Evolutionary conservation across 345 rosid genomes (phyloP).

Genomic region (Cardiospermum halicacabum): DNA sequence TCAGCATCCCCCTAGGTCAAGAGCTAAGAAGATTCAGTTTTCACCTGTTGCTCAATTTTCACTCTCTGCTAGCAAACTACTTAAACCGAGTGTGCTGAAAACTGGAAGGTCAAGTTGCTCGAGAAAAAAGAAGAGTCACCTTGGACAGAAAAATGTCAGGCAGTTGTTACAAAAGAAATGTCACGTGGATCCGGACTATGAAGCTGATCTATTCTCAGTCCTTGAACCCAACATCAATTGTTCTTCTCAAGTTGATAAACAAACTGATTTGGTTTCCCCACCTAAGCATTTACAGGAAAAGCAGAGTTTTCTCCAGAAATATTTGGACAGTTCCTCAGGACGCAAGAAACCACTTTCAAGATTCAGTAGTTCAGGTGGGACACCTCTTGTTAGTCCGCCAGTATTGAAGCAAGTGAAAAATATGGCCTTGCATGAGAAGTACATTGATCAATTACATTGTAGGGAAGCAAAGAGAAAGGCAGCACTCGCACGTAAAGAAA

Average conservation of each 20-base stretch:
- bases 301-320: conserved; percentile 36
- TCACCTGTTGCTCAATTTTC: conserved; percentile 43
- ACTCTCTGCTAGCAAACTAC: conserved; percentile 69
- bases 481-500: conserved; percentile 21
- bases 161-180: conserved; percentile 55
- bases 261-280: conserved; percentile 35
- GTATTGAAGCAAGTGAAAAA: conserved; percentile 62
- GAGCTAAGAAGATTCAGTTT: conserved; percentile 33
- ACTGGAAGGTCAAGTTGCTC: conserved; percentile 26
- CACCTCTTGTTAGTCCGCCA: conserved; percentile 47
- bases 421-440: conserved; percentile 72
- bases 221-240: conserved; percentile 48
- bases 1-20: conserved; percentile 50
- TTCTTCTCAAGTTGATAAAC: conserved; percentile 16
- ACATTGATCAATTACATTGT: conserved; percentile 60
- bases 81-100: conserved; percentile 34
- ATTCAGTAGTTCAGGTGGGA: conserved; percentile 25
- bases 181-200: conserved; percentile 34
- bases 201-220: conserved; percentile 65
- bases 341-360: conserved; percentile 34
- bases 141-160: conserved; percentile 51
- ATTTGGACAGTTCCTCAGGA: conserved; percentile 31
- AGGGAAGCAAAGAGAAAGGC: conserved; percentile 82
- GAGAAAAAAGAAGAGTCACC: conserved; percentile 30
- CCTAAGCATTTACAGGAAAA: conserved; percentile 35